phyloP scores from a whole-genome alignment of 768 basidiomycete species.

The Epithele typhae region DNA sequence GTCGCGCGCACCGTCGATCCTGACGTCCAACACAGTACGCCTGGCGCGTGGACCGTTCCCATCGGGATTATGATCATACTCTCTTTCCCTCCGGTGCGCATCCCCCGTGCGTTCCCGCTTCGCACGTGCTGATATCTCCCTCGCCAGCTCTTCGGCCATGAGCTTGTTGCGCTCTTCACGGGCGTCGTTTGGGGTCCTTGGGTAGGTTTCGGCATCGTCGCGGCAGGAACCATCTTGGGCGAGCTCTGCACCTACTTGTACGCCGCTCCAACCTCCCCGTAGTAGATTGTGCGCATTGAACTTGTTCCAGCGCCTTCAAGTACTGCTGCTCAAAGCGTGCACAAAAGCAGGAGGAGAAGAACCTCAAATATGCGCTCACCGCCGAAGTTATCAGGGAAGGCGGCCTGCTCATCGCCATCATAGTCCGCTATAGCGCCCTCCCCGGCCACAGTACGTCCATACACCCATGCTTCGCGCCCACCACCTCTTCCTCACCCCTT shows the following conservation, averaged over 20 bases:
- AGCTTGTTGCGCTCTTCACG: constrained; percentile 82
- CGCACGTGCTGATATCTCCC: background rate
- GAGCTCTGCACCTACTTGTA: constrained; percentile 86
- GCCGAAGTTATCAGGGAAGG: constrained; percentile 69
- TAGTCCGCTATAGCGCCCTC: constrained; percentile 73
- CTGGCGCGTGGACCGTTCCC: constrained; percentile 32
- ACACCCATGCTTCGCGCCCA: background rate
- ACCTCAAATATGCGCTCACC: constrained; percentile 44
- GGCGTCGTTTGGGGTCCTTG: constrained; percentile 89
- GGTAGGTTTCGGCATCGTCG: constrained; percentile 81
- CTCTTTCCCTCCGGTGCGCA: constrained; percentile 28
- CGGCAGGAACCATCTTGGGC: constrained; percentile 75
- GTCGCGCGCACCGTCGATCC: no score
- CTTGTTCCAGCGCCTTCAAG: constrained; percentile 47
- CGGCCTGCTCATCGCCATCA: constrained; percentile 75
- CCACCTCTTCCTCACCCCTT: background rate
- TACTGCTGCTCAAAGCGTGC: constrained; percentile 71
- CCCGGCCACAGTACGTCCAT: constrained; percentile 70
- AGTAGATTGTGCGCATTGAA: background rate
- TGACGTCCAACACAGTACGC: background rate
- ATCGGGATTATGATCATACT: constrained; percentile 39
- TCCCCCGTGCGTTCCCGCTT: no score
- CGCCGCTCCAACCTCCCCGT: constrained; percentile 19
- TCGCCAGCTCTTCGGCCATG: constrained; percentile 88
- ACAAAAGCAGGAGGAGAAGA: constrained; percentile 50